These are phyloP conservation scores for Teratosphaeria zuluensis DNA, from an alignment of 2,329 filamentous ascomycete species.

Conservation along the genomic window DNA sequence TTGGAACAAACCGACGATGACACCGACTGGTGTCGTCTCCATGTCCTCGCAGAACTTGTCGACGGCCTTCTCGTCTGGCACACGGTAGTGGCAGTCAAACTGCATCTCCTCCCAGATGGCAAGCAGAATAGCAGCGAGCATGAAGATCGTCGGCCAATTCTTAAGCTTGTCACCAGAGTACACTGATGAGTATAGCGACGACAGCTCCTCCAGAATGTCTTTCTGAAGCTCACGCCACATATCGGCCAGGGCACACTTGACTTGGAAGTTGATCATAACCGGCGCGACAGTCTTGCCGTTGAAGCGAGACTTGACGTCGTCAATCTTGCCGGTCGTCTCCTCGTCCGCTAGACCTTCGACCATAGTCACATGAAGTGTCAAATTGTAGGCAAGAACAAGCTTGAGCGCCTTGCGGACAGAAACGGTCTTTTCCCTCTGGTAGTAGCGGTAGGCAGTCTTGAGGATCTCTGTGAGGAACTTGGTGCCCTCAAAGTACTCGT, in stretches of 20 bases:
- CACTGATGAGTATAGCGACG: slow-evolving; percentile 86
- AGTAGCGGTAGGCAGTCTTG: slow-evolving; percentile 91
- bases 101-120: slow-evolving; percentile 98
- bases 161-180: slow-evolving; percentile 96
- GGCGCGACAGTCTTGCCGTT: slow-evolving; percentile 84
- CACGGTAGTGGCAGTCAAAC: slow-evolving; percentile 93
- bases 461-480: slow-evolving; percentile 92
- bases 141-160: slow-evolving; percentile 99
- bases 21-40: slow-evolving; percentile 90
- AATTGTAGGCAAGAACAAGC: slow-evolving; percentile 88
- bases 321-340: slow-evolving; percentile 68
- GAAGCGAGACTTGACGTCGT: slow-evolving; percentile 78
- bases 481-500: slow-evolving; percentile 92
- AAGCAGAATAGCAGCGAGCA: slow-evolving; percentile 84
- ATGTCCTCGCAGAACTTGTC: slow-evolving; percentile 95
- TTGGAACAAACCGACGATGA: slow-evolving; percentile 93
- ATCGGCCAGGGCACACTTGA: slow-evolving; percentile 92
- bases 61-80: slow-evolving; percentile 72
- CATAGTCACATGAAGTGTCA: slow-evolving; percentile 90
- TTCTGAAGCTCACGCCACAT: slow-evolving; percentile 98
- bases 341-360: slow-evolving; percentile 82
- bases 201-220: slow-evolving; percentile 90
- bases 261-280: slow-evolving; percentile 99
- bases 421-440: slow-evolving; percentile 74
- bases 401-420: slow-evolving; percentile 94